A percentile compares a stretch with the other conserved stretches of the same genome.
Conservation (phyloP, 1,284 basidiomycete genomes). For the Cutaneotrichosporon mucoides region DNA sequence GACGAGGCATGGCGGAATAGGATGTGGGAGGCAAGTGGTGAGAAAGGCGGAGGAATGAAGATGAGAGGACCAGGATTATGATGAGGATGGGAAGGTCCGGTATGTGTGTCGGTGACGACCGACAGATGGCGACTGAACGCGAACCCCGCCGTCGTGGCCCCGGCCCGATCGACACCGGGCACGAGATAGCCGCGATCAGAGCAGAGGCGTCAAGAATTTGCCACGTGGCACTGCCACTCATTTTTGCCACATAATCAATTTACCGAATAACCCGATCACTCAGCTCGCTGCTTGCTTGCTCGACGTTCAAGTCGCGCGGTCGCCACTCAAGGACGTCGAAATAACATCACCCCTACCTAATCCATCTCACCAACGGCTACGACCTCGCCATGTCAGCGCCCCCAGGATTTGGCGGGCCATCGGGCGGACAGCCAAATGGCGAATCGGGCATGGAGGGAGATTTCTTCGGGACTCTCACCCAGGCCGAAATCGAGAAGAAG, state of each 20-base stretch:
- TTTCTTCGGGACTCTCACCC: constrained; percentile 44
- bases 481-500: constrained; percentile 50
- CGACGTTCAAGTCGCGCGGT: background rate
- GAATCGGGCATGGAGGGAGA: constrained; percentile 42
- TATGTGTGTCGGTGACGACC: no score
- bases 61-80: no score
- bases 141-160: no score
- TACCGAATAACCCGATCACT: background rate
- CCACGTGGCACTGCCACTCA: no score
- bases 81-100: no score
- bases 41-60: no score
- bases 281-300: background rate
- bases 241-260: no score
- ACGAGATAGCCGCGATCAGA: no score
- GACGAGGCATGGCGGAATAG: constrained; percentile 26
- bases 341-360: background rate
- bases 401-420: constrained; percentile 40
- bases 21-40: no score
- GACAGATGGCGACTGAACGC: no score
- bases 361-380: constrained; percentile 3
- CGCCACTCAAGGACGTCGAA: constrained; percentile 4
- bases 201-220: no score
- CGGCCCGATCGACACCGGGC: no score
- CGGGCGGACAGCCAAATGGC: constrained; percentile 25
- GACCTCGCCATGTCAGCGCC: constrained; percentile 41